phyloP scores from a whole-genome alignment of 2,329 filamentous ascomycete species.

The Myrmaecium sp. region DNA sequence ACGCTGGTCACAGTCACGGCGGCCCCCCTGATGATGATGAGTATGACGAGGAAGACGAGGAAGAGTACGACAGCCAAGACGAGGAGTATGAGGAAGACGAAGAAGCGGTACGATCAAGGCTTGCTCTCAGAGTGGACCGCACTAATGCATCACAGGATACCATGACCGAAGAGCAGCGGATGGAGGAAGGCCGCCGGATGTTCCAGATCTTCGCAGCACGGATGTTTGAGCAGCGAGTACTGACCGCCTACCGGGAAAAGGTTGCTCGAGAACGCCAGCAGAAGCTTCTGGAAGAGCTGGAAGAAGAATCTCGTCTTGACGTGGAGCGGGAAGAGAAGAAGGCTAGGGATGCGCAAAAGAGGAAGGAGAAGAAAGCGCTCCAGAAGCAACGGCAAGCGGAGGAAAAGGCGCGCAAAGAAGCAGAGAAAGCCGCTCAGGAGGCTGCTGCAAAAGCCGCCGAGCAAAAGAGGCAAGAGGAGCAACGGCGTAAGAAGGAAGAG shows the following conservation, averaged over 20 bases:
- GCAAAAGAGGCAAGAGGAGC: constrained; percentile 63
- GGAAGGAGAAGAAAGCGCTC: constrained; percentile 80
- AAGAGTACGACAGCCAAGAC: constrained; percentile 44
- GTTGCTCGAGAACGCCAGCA: constrained; percentile 84
- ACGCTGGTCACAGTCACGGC: constrained; percentile 50
- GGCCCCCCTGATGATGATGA: constrained; percentile 46
- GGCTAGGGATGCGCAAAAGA: constrained; percentile 83
- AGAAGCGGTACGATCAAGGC: constrained; percentile 19
- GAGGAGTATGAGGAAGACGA: constrained; percentile 46
- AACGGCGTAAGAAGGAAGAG: constrained; percentile 69
- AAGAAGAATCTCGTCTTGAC: constrained; percentile 64
- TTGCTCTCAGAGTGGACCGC: constrained; percentile 5
- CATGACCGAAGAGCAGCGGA: constrained; percentile 95
- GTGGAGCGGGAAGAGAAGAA: constrained; percentile 80
- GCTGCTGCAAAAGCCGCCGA: constrained; percentile 59
- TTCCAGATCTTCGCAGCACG: constrained; percentile 98
- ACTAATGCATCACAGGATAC: constrained; percentile 49
- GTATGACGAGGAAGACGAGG: constrained; percentile 67
- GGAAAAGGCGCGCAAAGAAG: constrained; percentile 73
- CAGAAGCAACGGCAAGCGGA: constrained; percentile 84
- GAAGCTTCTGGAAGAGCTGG: constrained; percentile 77
- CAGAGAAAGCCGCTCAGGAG: constrained; percentile 78
- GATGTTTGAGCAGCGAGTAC: constrained; percentile 96
- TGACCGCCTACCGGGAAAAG: constrained; percentile 95
- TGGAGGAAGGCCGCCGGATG: constrained; percentile 97